Percentiles rank a stretch among this genome's conserved stretches.
These are phyloP conservation scores for Hypoxylon sp. DNA, from an alignment of 2,329 filamentous ascomycete species.

Conservation along the genomic window DNA sequence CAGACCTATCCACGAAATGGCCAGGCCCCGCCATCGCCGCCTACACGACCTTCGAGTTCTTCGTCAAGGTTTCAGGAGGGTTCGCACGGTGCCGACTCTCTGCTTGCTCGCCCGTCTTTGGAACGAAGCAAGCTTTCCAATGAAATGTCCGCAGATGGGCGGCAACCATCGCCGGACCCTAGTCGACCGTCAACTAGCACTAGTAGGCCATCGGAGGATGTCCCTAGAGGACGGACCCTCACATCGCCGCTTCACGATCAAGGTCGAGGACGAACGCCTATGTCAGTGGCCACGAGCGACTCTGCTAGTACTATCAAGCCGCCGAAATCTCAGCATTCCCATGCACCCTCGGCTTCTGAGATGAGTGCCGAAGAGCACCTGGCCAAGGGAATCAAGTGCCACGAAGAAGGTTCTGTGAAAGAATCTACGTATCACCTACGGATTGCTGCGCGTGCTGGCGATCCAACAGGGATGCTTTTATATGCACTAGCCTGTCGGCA, in stretches of 20 bases:
- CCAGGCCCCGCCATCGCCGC: constrained; percentile 68
- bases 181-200: constrained; percentile 57
- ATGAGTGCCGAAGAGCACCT: constrained; percentile 89
- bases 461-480: constrained; percentile 93
- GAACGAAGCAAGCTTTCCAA: constrained; percentile 61
- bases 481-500: constrained; percentile 95
- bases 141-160: constrained; percentile 54
- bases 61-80: constrained; percentile 50
- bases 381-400: constrained; percentile 86
- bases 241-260: constrained; percentile 52
- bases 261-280: constrained; percentile 54
- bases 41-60: constrained; percentile 67
- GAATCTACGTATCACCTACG: constrained; percentile 97
- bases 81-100: constrained; percentile 50
- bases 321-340: constrained; percentile 53
- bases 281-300: constrained; percentile 61
- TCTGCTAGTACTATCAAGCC: constrained; percentile 63
- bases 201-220: constrained; percentile 58
- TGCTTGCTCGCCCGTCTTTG: constrained; percentile 55
- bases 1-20: constrained; percentile 54
- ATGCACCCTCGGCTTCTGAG: constrained; percentile 68
- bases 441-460: constrained; percentile 82
- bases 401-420: constrained; percentile 85
- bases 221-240: constrained; percentile 55
- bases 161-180: constrained; percentile 55